Evolutionary conservation across 2,329 filamentous ascomycete genomes (phyloP).

Genomic region (Boeremia exigua): DNA sequence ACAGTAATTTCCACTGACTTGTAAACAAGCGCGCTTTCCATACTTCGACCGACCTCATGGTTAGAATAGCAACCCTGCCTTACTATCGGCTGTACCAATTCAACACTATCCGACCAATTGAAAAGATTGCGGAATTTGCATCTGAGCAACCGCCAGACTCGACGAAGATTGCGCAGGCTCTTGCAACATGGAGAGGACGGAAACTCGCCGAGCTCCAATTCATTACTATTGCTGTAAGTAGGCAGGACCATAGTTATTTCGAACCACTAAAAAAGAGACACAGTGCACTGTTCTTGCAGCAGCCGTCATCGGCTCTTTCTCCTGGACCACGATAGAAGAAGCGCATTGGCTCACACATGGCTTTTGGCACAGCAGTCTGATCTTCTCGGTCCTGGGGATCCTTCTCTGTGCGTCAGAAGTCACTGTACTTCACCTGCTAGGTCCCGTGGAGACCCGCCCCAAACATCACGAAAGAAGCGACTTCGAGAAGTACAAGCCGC

Average conservation of each 20-base stretch:
- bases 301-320: slow-evolving; percentile 22
- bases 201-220: slow-evolving; percentile 22
- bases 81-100: slow-evolving; percentile 24
- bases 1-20: neutral
- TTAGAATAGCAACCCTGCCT: slow-evolving; percentile 21
- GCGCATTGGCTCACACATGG: slow-evolving; percentile 21
- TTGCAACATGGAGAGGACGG: slow-evolving; percentile 14
- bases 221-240: slow-evolving; percentile 20
- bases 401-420: slow-evolving; percentile 15
- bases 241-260: no score
- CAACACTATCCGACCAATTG: slow-evolving; percentile 16
- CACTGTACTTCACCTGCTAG: slow-evolving; percentile 4
- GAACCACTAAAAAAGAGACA: no score
- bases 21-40: neutral
- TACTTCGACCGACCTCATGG: neutral
- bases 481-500: neutral
- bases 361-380: slow-evolving; percentile 20
- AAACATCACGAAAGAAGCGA: neutral
- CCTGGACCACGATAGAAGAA: slow-evolving; percentile 19
- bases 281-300: slow-evolving; percentile 22
- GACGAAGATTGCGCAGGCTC: neutral
- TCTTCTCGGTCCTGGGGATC: slow-evolving; percentile 19
- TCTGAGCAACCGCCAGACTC: neutral
- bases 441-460: neutral
- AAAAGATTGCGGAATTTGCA: slow-evolving; percentile 12